phyloP scores from a whole-genome alignment of 2,329 filamentous ascomycete genomes.

The Fusarium sp. region DNA sequence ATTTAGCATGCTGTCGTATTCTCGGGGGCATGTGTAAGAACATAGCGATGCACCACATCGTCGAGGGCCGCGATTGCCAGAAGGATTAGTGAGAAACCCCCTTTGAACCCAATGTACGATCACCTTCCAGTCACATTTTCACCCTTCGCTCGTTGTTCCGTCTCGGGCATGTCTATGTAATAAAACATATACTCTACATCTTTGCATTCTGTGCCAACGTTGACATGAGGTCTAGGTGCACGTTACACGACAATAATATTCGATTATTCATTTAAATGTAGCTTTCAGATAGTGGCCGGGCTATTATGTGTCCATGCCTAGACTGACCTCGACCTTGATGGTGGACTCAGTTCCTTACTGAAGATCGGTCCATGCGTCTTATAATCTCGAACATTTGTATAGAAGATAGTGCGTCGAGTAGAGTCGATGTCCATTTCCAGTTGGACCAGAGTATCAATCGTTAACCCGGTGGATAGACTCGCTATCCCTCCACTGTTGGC shows the following conservation, averaged over 20 bases:
- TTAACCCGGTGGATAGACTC: background rate
- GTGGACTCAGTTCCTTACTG: background rate
- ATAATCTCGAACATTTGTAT: background rate
- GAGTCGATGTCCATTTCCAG: background rate
- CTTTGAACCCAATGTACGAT: background rate
- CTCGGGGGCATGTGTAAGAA: background rate
- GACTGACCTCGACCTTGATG: background rate
- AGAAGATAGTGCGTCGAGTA: background rate
- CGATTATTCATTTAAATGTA: background rate
- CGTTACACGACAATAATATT: background rate
- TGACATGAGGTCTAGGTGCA: background rate
- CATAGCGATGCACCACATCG: background rate
- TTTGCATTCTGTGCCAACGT: background rate
- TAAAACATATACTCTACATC: background rate
- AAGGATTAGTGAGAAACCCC: background rate
- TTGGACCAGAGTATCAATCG: background rate
- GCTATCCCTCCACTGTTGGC: background rate
- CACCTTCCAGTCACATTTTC: background rate
- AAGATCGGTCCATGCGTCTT: background rate
- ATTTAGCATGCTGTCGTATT: background rate
- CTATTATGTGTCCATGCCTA: background rate
- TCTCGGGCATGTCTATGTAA: background rate
- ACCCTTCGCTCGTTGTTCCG: background rate
- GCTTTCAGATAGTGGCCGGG: background rate
- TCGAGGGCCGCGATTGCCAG: background rate